These are phyloP conservation scores for Cyberlindnera mrakii DNA, from an alignment of 805 yeast species.

Conservation along the genomic window DNA sequence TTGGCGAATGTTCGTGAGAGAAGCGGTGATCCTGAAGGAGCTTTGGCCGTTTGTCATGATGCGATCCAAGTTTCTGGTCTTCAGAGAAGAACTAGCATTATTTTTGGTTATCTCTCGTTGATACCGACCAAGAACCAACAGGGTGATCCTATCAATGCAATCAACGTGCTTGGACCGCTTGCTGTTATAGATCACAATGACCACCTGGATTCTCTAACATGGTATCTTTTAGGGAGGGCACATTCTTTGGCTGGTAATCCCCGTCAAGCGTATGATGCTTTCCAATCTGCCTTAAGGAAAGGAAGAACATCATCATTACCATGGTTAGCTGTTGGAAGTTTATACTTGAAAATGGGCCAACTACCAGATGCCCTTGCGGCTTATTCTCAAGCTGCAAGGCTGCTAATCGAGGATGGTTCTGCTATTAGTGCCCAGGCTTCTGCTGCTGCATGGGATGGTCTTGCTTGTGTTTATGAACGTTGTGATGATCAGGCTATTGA, in stretches of 20 bases:
- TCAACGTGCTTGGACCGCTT: conserved; percentile 25
- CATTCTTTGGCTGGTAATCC: conserved; percentile 41
- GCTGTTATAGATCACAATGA: conserved; percentile 9
- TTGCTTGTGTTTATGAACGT: conserved; percentile 55
- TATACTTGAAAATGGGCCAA: conserved; percentile 54
- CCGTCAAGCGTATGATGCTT: conserved; percentile 46
- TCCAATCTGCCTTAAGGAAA: conserved; percentile 47
- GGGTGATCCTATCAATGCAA: conserved; percentile 30
- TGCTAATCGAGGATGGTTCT: conserved; percentile 41
- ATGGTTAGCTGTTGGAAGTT: conserved; percentile 62
- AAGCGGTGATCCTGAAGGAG: conserved; percentile 39
- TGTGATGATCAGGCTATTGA: conserved; percentile 56
- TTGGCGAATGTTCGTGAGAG: conserved; percentile 43
- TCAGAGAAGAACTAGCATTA: conserved; percentile 39
- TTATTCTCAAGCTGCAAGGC: conserved; percentile 55
- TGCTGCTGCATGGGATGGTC: conserved; percentile 62
- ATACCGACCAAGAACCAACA: conserved; percentile 24
- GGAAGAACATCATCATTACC: conserved; percentile 51
- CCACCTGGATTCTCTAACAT: conserved; percentile 46
- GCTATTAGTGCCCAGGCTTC: conserved; percentile 31
- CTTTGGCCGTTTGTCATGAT: conserved; percentile 43
- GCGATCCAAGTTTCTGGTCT: conserved; percentile 41
- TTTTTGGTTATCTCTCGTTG: conserved; percentile 46
- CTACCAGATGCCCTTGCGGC: conserved; percentile 63
- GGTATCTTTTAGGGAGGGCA: conserved; percentile 49